Conservation (phyloP, 176 grass and related monocot genomes). For the Coix lacrymajobi region DNA sequence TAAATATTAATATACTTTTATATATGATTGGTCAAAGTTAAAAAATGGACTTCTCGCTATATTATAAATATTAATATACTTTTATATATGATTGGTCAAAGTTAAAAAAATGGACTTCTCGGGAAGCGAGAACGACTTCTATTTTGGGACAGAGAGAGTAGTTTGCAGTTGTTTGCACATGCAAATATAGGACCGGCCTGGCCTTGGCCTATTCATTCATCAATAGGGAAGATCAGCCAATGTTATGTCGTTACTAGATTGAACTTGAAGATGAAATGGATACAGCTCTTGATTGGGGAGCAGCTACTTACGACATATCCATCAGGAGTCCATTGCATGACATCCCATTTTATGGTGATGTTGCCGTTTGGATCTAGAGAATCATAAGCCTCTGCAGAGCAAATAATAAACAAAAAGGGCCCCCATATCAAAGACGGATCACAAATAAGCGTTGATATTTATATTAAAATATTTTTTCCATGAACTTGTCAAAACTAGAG, state of each 20-base stretch:
- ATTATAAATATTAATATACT: too few relatives aligned
- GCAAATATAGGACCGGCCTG: not conserved
- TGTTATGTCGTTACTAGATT: not conserved
- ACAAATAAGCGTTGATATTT: not conserved
- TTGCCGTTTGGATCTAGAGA: slow-evolving; percentile 73
- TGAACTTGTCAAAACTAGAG: too few relatives aligned
- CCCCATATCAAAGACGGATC: slow-evolving; percentile 12
- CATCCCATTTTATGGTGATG: slow-evolving; percentile 93
- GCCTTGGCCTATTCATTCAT: too few relatives aligned
- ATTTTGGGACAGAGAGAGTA: too few relatives aligned
- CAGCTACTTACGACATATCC: slow-evolving; percentile 87
- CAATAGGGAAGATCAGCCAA: not conserved
- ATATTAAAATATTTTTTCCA: not conserved
- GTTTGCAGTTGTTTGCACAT: not conserved
- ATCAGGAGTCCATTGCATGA: slow-evolving; percentile 86
- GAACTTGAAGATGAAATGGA: not conserved
- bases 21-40: too few relatives aligned
- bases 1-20: too few relatives aligned
- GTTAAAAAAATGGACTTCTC: too few relatives aligned
- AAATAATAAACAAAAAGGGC: not conserved
- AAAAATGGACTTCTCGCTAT: too few relatives aligned
- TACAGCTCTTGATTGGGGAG: not conserved
- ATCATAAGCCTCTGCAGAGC: slow-evolving; percentile 68
- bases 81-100: too few relatives aligned
- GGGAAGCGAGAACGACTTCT: too few relatives aligned